These are phyloP conservation scores for Colletotrichum karsti DNA, from an alignment of 2,329 filamentous ascomycete genomes.

Conservation along the genomic window DNA sequence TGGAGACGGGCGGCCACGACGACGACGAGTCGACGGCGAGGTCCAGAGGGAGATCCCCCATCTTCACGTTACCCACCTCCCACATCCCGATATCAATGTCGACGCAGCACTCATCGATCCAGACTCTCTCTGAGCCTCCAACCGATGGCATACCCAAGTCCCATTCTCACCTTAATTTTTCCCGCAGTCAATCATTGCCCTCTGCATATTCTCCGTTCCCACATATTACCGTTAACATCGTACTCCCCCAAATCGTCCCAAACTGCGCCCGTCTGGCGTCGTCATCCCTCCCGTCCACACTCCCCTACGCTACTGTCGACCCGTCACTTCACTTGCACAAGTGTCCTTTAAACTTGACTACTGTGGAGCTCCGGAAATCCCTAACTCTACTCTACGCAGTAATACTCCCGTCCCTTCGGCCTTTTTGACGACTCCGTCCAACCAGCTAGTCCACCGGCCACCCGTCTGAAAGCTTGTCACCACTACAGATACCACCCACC, in stretches of 20 bases:
- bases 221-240: neutral
- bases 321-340: neutral
- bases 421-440: neutral
- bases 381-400: constrained; percentile 7
- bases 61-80: constrained; percentile 6
- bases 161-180: constrained; percentile 1
- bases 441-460: neutral
- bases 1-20: neutral
- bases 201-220: neutral
- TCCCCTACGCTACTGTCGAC: neutral
- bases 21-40: neutral
- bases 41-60: neutral
- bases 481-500: neutral
- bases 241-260: neutral
- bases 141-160: constrained; percentile 1
- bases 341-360: neutral
- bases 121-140: neutral
- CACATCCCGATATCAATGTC: constrained; percentile 12
- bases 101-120: constrained; percentile 1
- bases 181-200: neutral
- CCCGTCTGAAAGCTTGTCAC: constrained; percentile 15
- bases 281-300: constrained; percentile 15
- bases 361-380: constrained; percentile 4
- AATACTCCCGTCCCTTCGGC: neutral
- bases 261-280: constrained; percentile 18